phyloP scores from a whole-genome alignment of 148 eudicot species.

The Linanthus parryae region DNA sequence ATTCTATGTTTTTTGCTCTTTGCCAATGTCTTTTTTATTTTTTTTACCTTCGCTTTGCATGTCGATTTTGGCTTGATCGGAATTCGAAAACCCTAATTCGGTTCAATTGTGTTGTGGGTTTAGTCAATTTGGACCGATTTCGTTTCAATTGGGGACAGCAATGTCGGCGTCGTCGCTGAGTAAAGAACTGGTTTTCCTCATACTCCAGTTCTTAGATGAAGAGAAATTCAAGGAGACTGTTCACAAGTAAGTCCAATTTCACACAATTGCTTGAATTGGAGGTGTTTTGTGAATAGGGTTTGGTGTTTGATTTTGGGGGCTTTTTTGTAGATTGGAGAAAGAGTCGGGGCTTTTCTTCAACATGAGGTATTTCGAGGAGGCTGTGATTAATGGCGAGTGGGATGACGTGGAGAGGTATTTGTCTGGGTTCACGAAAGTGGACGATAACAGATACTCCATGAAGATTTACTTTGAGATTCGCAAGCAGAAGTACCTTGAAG shows the following conservation, averaged over 20 bases:
- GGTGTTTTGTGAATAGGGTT: neutral
- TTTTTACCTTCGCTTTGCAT: too few species aligned
- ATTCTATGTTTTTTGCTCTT: too few species aligned
- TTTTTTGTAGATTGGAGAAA: constrained; percentile 43
- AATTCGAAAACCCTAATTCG: constrained; percentile 27
- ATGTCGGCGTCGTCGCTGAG: constrained; percentile 45
- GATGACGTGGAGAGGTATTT: constrained; percentile 63
- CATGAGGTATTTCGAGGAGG: constrained; percentile 56
- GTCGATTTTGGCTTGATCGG: too few species aligned
- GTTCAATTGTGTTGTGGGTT: constrained; percentile 1
- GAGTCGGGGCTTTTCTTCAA: constrained; percentile 64
- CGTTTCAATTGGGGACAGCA: constrained; percentile 2
- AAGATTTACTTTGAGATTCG: constrained; percentile 65
- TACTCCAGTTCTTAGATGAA: constrained; percentile 52
- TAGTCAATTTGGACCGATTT: constrained; percentile 5
- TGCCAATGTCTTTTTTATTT: too few species aligned
- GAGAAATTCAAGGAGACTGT: constrained; percentile 40
- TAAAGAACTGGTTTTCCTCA: constrained; percentile 41
- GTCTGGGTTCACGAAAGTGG: constrained; percentile 57
- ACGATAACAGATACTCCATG: constrained; percentile 64
- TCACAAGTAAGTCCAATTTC: constrained; percentile 24
- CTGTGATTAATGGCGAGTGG: constrained; percentile 56
- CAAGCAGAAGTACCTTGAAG: constrained; percentile 71
- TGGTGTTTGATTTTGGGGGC: neutral
- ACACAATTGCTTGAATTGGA: neutral